phyloP scores from a whole-genome alignment of 78 protist genomes.

The Dictyostelium citrinum region DNA sequence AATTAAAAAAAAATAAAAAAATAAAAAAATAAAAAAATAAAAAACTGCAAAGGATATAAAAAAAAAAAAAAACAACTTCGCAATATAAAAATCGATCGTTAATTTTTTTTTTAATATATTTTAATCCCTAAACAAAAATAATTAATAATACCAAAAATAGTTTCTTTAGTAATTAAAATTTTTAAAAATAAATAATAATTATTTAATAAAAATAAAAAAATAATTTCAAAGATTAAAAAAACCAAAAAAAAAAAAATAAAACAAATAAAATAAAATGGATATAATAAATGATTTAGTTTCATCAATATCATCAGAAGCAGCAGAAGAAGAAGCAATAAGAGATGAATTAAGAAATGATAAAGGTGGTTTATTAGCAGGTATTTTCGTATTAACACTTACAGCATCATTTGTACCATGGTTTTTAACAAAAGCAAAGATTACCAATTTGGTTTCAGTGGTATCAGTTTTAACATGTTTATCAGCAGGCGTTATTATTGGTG shows the following conservation, averaged over 20 bases:
- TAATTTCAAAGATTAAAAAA: no score
- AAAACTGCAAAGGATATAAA: no score
- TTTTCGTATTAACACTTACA: constrained; percentile 18
- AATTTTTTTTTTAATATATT: no score
- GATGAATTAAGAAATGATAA: constrained; percentile 3
- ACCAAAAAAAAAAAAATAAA: background rate
- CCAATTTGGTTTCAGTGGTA: background rate
- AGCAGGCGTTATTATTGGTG: constrained; percentile 65
- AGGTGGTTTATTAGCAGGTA: constrained; percentile 39
- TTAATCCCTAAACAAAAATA: no score
- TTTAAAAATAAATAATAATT: no score
- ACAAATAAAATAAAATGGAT: background rate
- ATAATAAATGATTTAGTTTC: background rate
- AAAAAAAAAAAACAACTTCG: background rate
- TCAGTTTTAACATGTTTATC: constrained; percentile 30
- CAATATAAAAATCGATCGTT: background rate
- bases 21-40: background rate
- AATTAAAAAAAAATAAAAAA: background rate
- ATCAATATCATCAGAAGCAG: background rate
- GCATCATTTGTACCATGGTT: constrained; percentile 53
- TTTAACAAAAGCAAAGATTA: constrained; percentile 17
- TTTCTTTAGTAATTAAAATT: no score
- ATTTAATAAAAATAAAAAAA: no score
- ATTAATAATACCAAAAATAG: no score
- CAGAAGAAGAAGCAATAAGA: background rate